These are phyloP conservation scores for Trichoderma simmonsii DNA, from an alignment of 2,329 filamentous ascomycete genomes.

Conservation along the genomic window DNA sequence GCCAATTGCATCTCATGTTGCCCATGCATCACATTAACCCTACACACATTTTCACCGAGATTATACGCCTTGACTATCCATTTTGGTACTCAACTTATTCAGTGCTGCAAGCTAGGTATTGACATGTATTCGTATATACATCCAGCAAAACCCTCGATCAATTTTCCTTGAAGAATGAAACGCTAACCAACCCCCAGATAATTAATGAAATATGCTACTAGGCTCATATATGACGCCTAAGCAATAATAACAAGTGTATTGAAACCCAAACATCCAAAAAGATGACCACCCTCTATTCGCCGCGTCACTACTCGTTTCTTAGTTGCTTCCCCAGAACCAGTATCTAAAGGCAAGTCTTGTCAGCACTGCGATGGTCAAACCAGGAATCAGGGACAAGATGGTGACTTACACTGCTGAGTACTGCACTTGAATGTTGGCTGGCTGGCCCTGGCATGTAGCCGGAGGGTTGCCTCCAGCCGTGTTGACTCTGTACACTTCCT, in stretches of 20 bases:
- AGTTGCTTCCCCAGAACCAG: constrained; percentile 35
- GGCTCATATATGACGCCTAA: not conserved
- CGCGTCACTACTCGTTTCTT: not conserved
- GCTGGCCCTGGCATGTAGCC: constrained; percentile 64
- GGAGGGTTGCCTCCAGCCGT: constrained; percentile 81
- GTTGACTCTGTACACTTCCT: constrained; percentile 77
- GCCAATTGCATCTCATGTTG: not conserved
- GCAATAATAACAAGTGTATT: not conserved
- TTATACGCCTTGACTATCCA: too few species aligned
- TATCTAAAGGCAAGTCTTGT: constrained; percentile 29
- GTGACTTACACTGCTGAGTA: constrained; percentile 79
- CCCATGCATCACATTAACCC: not conserved
- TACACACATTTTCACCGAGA: not conserved
- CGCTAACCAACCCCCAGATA: constrained; percentile 3
- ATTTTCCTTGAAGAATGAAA: not conserved
- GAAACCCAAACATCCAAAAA: not conserved
- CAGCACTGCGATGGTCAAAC: not conserved
- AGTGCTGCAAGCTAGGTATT: not conserved
- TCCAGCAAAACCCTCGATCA: not conserved
- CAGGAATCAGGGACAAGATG: not conserved
- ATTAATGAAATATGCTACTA: constrained; percentile 6
- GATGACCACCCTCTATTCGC: not conserved
- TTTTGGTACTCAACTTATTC: not conserved
- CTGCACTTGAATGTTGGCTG: constrained; percentile 64
- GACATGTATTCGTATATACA: not conserved